Conservation (phyloP, 108 stramenopile species). For the Skeletonema menzelii region DNA sequence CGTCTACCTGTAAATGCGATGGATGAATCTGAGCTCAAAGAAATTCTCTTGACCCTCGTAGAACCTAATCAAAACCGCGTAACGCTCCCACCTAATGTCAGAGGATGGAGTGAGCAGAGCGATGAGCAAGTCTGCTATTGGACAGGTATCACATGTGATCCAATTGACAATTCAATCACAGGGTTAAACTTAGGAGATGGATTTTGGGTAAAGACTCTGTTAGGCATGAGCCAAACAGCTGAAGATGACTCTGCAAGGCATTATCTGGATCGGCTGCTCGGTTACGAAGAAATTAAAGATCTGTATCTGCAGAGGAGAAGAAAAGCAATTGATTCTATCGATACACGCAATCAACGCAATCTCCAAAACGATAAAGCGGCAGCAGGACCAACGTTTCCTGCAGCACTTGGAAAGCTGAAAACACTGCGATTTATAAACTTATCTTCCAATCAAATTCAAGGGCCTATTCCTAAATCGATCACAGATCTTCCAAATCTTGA, state of each 20-base stretch:
- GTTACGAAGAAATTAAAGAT: neutral
- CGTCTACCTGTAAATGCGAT: neutral
- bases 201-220: conserved; percentile 7
- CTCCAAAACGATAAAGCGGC: neutral
- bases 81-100: conserved; percentile 19
- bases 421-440: conserved; percentile 35
- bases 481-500: conserved; percentile 43
- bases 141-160: conserved; percentile 51
- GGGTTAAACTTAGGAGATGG: conserved; percentile 41
- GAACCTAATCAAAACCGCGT: conserved; percentile 24
- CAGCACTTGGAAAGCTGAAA: conserved; percentile 27
- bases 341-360: neutral
- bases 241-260: neutral
- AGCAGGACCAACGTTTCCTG: conserved; percentile 15
- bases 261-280: neutral
- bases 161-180: conserved; percentile 36
- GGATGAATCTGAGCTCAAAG: conserved; percentile 27
- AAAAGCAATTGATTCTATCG: neutral
- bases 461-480: conserved; percentile 36
- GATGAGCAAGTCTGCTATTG: conserved; percentile 36
- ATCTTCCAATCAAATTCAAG: conserved; percentile 44
- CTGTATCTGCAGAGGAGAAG: neutral
- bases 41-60: conserved; percentile 31
- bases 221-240: conserved; percentile 8
- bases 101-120: conserved; percentile 32